phyloP scores from a whole-genome alignment of 805 yeast genomes.

The Kodamaea restingae region DNA sequence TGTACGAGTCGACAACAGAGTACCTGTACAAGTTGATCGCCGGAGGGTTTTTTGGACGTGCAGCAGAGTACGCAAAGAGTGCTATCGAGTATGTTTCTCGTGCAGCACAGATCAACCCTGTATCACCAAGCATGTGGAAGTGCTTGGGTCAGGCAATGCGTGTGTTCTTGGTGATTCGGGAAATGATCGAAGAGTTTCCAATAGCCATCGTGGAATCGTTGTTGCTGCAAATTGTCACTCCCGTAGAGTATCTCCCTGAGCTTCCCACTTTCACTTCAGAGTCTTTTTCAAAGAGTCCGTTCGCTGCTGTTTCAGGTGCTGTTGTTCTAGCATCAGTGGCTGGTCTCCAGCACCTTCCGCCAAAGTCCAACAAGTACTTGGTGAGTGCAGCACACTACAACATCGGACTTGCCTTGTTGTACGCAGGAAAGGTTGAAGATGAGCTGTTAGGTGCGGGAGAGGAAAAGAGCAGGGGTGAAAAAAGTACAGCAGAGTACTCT shows the following conservation, averaged over 20 bases:
- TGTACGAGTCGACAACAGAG: slow-evolving; percentile 54
- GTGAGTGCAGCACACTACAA: slow-evolving; percentile 60
- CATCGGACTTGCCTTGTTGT: slow-evolving; percentile 62
- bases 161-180: slow-evolving; percentile 52
- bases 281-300: slow-evolving; percentile 5
- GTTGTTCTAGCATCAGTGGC: slow-evolving; percentile 46
- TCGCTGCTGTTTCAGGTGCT: slow-evolving; percentile 35
- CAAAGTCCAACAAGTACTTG: slow-evolving; percentile 43
- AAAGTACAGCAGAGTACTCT: too few species aligned
- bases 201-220: slow-evolving; percentile 14
- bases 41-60: slow-evolving; percentile 67
- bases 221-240: slow-evolving; percentile 10
- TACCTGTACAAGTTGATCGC: slow-evolving; percentile 49
- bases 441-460: slow-evolving; percentile 28
- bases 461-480: slow-evolving; percentile 5
- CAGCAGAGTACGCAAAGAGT: slow-evolving; percentile 44
- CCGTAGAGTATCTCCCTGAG: too few species aligned
- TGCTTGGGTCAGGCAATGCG: slow-evolving; percentile 54
- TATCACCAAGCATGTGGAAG: slow-evolving; percentile 63
- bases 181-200: slow-evolving; percentile 50
- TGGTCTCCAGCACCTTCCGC: slow-evolving; percentile 36
- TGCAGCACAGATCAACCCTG: slow-evolving; percentile 32
- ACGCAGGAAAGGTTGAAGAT: too few species aligned
- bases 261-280: neutral
- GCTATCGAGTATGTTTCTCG: slow-evolving; percentile 43